Base-by-base conservation (phyloP, 1,284 basidiomycete species). In the Inonotus hispidus region DNA sequence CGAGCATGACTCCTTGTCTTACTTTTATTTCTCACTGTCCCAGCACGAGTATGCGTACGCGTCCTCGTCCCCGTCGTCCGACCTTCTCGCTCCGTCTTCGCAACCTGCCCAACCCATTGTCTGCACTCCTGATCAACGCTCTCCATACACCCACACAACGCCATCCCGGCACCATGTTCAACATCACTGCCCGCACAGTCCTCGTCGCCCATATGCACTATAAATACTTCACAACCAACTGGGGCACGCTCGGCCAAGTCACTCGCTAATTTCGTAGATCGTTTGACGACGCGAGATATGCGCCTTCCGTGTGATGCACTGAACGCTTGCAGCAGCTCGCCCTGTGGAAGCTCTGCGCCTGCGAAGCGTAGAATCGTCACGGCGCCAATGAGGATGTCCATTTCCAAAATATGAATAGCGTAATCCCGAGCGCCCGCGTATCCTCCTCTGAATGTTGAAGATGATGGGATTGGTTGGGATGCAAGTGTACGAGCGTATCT, bases 141-240 rank as follows among this genome's bases (percentile, higher is more conserved):
- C 23, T 61, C 53, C 59, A 61, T 61, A n/a, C 59, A 61, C n/a
- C 53, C 59, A 29, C 59, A 61, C 29, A 61, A 52, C 3, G 37
- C 46, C 6, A 45, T 21, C 43, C 37, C 46, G 3, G 16, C 43
- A 14, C 16, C 45, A 8, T 21, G n/a, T 38, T 29, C 41, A 14
- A 21, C 13, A 14, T 3, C 23, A 32, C 27, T 46, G 2, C 23
- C 16, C 47, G 38, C 39, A 10, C 16, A n/a, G 16, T 11, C 53
- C 13, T 60, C 32, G 14, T 45, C 55, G n/a, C 13, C 41, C 7
- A 43, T 21, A n/a, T 43, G 41, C 1, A 56, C 59, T 21, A 55
- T 61, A 38, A 64, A 59, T 13, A 64, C 56, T 55, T 64, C 59
- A 23, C 53, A 61, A 3, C 59, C 59, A 1, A 53, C 29, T 19